Base-by-base conservation (phyloP, 345 rosid species). In the Populus alba region DNA sequence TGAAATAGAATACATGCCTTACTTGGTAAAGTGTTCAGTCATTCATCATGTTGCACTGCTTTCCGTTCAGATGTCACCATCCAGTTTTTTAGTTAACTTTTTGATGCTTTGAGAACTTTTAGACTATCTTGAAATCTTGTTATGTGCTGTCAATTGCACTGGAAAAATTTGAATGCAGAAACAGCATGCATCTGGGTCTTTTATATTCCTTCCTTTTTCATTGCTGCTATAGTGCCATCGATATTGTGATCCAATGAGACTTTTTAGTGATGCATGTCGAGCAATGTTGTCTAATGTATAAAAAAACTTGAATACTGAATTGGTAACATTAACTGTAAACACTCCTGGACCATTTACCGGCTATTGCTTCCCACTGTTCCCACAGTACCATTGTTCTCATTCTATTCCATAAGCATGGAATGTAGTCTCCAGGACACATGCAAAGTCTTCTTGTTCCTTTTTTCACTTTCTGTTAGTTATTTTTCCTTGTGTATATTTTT, bases 1-100 rank as follows among this genome's bases (percentile, higher is more conserved):
- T 68, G 98, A 94, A 77, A 80, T 96, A 68, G 98, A 96, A 51
- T 92, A 87, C 87, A 87, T 96, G 94, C 97, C 98, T 29, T 83
- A 89, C 88, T 91, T 96, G 99, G 99, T 96, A 86, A 82, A 41
- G 43, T 83, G 7, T 74, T 22, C 61, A 39, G 33, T 29, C 53
- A 33, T 8, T 25, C 20, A 38, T 78, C 57, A 57, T 59, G 35
- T 18, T 55, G 2, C 13, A 23, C 4, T 27, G 43, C 39, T 73
- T 22, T 18, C 17, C 62, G 16, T n/a, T 7, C 23, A 3, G 27
- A 57, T 57, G 29, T n/a, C 27, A n/a, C 23, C 63, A n/a, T 57
- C 4, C 15, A n/a, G 13, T n/a, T 57, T 57, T 10, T 57, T 7
- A 57, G 5, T 0, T 57, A 57, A n/a, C 29, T 23, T 57, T 10